Evolutionary conservation across 176 grass and related monocot genomes (phyloP).

Genomic region (Zizania latifolia): DNA sequence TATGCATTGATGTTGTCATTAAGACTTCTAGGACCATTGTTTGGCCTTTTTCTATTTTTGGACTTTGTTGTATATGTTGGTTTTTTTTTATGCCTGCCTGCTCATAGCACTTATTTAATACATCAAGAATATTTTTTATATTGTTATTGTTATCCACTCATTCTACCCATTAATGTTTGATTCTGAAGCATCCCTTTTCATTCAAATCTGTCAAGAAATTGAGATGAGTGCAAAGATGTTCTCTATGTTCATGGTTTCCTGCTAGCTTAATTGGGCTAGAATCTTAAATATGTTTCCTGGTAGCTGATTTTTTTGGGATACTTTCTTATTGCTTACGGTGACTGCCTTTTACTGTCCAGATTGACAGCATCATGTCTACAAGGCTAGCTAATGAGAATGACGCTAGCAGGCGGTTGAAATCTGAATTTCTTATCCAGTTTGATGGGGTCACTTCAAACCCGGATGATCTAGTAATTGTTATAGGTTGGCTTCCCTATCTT

Average conservation of each 20-base stretch:
- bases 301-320: not conserved
- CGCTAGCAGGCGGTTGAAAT: conserved; percentile 85
- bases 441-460: conserved; percentile 85
- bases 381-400: conserved; percentile 94
- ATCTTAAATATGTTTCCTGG: not conserved
- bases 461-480: conserved; percentile 89
- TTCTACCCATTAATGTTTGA: not conserved
- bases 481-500: conserved; percentile 49
- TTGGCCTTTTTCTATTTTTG: not conserved
- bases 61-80: not conserved
- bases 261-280: not conserved
- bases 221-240: not conserved
- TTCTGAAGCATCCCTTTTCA: not conserved
- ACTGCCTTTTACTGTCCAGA: conserved; percentile 45
- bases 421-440: conserved; percentile 94
- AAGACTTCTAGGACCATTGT: not conserved
- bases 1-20: not conserved
- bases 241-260: not conserved
- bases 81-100: not conserved
- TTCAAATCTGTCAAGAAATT: not conserved
- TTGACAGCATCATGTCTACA: conserved; percentile 91
- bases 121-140: not conserved
- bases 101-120: not conserved
- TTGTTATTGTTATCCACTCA: not conserved
- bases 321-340: conserved; percentile 7